Evolutionary conservation across 2,329 filamentous ascomycete genomes (phyloP).

Genomic region (Sporothrix pallida): DNA sequence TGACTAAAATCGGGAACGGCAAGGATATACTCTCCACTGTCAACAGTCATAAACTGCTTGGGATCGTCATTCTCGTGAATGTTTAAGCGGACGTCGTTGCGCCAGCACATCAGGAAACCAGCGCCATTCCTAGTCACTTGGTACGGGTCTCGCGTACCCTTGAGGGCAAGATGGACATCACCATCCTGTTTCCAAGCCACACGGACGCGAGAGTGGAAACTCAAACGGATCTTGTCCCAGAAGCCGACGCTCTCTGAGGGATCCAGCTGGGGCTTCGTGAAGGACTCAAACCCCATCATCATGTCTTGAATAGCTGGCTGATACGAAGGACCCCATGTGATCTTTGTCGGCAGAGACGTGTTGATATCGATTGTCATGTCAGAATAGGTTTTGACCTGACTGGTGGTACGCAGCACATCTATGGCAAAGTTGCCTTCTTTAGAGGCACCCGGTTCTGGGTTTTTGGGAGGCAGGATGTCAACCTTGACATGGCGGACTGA

Average conservation of each 20-base stretch:
- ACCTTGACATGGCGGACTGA: constrained; percentile 82
- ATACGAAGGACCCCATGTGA: constrained; percentile 97
- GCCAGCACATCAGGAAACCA: constrained; percentile 98
- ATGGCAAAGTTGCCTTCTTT: constrained; percentile 75
- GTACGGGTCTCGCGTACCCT: constrained; percentile 92
- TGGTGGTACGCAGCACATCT: constrained; percentile 87
- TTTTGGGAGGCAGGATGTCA: constrained; percentile 77
- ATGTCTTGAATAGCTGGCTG: constrained; percentile 98
- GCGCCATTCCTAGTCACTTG: constrained; percentile 89
- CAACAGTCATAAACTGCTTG: constrained; percentile 91
- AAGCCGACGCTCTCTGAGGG: constrained; percentile 93
- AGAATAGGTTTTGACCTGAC: constrained; percentile 95
- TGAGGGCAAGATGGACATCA: constrained; percentile 90
- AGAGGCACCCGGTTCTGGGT: constrained; percentile 59
- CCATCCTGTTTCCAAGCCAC: constrained; percentile 95
- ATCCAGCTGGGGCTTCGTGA: constrained; percentile 94
- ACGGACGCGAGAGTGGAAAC: constrained; percentile 88
- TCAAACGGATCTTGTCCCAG: constrained; percentile 97
- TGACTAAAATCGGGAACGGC: constrained; percentile 93
- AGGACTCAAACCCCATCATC: constrained; percentile 99
- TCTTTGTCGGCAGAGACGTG: constrained; percentile 85
- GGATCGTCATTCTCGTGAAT: constrained; percentile 86
- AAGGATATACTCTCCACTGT: constrained; percentile 92
- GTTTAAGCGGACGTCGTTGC: constrained; percentile 87
- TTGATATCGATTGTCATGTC: constrained; percentile 93